Base-by-base conservation (phyloP, 805 yeast genomes). In the Tetrapisispora taiwanensis region DNA sequence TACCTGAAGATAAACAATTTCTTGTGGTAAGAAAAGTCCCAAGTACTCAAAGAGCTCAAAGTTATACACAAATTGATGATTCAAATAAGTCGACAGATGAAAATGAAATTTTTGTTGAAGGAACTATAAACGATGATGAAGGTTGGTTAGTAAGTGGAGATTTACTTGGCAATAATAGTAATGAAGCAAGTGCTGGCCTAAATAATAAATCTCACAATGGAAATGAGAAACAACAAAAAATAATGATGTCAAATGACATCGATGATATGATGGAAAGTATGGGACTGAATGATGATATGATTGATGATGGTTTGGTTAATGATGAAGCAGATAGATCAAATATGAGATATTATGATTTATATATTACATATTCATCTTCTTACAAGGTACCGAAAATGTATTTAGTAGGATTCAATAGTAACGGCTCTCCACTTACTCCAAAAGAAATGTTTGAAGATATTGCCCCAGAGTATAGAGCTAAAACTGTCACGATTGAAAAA, bases 341-440 rank as follows among this genome's bases (percentile, higher is more conserved):
- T 24, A 74, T 75, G 58, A 70, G 97, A 51, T 77, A 78, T 49
- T 92, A 90, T 62, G 96, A 92, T 64, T 68, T 92, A 41, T 92
- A 83, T 68, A 88, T 92, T 54, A 78, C 94, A 3, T 92, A 92
- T 63, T 86, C 95, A 10, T 90, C 98, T 0, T 84, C 95, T 1
- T 92, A 92, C 60, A 73, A 97, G 36, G 98, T 92, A 5, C 98
- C 98, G 26, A 88, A 92, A 68, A 73, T 94, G 75, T 92, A 88
- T 58, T 67, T 92, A 35, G 87, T 86, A 13, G 98, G 98, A 0
- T 92, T 78, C 67, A 80, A 78, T 56, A 71, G 79, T 10, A 77
- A 83, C 48, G 97, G 98, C 0, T 73, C 79, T 14, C 98, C 97
- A 2, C 68, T 92, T 33, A 70, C 84, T 28, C 96, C 97, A 1